A percentile compares a stretch with the other conserved stretches of the same genome.
These are phyloP conservation scores for Calonectria naviculata DNA, from an alignment of 2,329 filamentous ascomycete genomes.

Conservation along the genomic window DNA sequence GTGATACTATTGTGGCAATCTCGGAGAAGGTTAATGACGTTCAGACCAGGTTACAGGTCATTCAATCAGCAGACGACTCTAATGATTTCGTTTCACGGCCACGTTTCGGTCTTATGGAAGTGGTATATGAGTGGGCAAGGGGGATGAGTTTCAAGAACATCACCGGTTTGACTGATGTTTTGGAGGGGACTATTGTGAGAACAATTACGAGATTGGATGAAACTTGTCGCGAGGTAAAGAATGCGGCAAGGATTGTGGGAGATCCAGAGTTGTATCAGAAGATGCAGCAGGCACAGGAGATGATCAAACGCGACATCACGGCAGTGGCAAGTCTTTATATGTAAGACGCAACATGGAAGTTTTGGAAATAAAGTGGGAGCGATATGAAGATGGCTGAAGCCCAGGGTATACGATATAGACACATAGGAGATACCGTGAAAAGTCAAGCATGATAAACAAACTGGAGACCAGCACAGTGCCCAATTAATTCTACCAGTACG, in stretches of 20 bases:
- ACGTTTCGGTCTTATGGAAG: slow-evolving; percentile 93
- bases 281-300: slow-evolving; percentile 97
- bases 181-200: slow-evolving; percentile 96
- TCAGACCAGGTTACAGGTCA: slow-evolving; percentile 92
- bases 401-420: neutral
- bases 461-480: neutral
- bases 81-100: slow-evolving; percentile 92
- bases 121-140: slow-evolving; percentile 98
- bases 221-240: slow-evolving; percentile 97
- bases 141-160: slow-evolving; percentile 99
- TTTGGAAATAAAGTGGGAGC: neutral
- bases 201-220: slow-evolving; percentile 95
- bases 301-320: slow-evolving; percentile 96
- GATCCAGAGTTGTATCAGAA: slow-evolving; percentile 94
- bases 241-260: slow-evolving; percentile 93
- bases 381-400: neutral
- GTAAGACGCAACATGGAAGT: slow-evolving; percentile 60
- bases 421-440: neutral
- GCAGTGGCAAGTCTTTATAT: slow-evolving; percentile 91
- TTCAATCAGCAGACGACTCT: slow-evolving; percentile 87
- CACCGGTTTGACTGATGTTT: slow-evolving; percentile 92
- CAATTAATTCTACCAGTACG: neutral
- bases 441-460: neutral
- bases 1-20: slow-evolving; percentile 87
- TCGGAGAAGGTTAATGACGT: slow-evolving; percentile 92